phyloP scores from a whole-genome alignment of 495 filamentous ascomycete genomes.

The Hypoxylon fragiforme region DNA sequence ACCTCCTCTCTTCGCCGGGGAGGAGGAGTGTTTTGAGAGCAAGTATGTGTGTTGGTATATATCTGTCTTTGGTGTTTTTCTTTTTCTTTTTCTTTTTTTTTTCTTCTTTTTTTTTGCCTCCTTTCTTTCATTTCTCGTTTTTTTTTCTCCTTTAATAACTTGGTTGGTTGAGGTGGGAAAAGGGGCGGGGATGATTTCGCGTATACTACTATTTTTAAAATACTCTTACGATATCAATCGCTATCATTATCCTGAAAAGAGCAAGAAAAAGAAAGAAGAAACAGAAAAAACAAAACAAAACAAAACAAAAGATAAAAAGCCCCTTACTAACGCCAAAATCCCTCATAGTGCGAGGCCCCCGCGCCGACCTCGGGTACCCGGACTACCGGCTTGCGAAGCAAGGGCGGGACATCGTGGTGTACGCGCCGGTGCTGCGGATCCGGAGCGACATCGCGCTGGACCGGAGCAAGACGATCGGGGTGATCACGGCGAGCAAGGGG shows the following conservation, averaged over 20 bases:
- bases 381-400: conserved; percentile 27
- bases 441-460: conserved; percentile 20
- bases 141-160: too few relatives aligned
- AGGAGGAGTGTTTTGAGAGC: conserved; percentile 15
- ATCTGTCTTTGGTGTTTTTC: not conserved
- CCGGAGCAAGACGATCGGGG: conserved; percentile 32
- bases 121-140: too few relatives aligned
- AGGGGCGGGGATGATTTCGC: too few relatives aligned
- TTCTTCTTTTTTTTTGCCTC: not conserved
- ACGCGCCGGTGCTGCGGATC: conserved; percentile 18
- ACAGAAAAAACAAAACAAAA: too few relatives aligned
- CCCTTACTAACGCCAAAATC: not conserved
- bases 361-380: conserved; percentile 23
- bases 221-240: too few relatives aligned
- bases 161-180: too few relatives aligned
- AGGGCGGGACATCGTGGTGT: conserved; percentile 24
- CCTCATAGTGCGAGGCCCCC: conserved; percentile 12
- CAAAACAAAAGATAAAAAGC: too few relatives aligned
- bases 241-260: too few relatives aligned
- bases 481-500: conserved; percentile 18
- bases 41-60: too few relatives aligned
- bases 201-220: too few relatives aligned
- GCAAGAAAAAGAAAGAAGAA: too few relatives aligned
- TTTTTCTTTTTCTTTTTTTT: not conserved
- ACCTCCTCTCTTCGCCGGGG: conserved; percentile 16